Percentiles rank a stretch among this genome's conserved stretches.
phyloP scores from a whole-genome alignment of 139 green algal species.

The Picochlorum sp. region DNA sequence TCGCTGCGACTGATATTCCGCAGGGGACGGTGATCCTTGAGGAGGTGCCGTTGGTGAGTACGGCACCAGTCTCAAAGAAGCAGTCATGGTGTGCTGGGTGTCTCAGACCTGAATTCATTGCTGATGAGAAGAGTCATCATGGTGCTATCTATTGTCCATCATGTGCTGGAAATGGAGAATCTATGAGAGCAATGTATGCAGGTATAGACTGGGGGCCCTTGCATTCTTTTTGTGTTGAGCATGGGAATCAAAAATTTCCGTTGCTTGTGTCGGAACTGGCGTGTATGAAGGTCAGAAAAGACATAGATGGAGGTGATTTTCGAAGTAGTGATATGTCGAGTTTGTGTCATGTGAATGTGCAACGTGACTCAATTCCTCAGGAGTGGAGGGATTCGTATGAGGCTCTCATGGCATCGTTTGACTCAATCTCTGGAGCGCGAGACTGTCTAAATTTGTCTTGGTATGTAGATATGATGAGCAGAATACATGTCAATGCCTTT shows the following conservation, averaged over 20 bases:
- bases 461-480: slow-evolving; percentile 18
- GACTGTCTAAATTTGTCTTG: slow-evolving; percentile 4
- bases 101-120: not conserved
- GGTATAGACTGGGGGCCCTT: not conserved
- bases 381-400: slow-evolving; percentile 31
- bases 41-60: not conserved
- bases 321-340: slow-evolving; percentile 19
- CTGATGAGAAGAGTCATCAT: not conserved
- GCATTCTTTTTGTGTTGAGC: not conserved
- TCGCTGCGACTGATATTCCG: too few relatives aligned
- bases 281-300: slow-evolving; percentile 13
- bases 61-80: not conserved
- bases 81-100: not conserved
- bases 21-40: too few relatives aligned
- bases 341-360: slow-evolving; percentile 46
- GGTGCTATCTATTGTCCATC: not conserved
- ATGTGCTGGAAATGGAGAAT: not conserved
- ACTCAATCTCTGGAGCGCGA: not conserved
- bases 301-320: not conserved
- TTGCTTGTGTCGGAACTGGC: slow-evolving; percentile 28
- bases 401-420: slow-evolving; percentile 17
- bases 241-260: slow-evolving; percentile 32
- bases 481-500: slow-evolving; percentile 44
- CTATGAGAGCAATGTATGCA: not conserved
- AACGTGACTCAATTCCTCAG: slow-evolving; percentile 8